Conservation (phyloP, 1,284 basidiomycete species). For the Athelia sp. region DNA sequence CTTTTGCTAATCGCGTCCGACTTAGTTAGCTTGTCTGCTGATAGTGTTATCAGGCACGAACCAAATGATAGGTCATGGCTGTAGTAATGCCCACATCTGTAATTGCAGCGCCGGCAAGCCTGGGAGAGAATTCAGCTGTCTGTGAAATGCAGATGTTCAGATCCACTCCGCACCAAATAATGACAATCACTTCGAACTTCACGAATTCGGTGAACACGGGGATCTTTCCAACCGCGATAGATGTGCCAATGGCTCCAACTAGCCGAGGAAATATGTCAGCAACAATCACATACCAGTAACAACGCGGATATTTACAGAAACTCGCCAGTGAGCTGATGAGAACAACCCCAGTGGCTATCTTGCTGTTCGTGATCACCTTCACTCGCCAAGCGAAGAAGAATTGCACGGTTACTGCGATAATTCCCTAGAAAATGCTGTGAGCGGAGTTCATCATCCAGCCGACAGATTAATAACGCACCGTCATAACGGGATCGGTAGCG, state of each 20-base stretch:
- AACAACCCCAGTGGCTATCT: too few species aligned
- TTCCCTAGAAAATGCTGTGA: slow-evolving; percentile 14
- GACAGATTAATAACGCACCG: slow-evolving; percentile 14
- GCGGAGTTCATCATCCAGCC: background rate
- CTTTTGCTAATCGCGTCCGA: slow-evolving; percentile 9
- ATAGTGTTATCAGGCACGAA: background rate
- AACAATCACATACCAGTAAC: background rate
- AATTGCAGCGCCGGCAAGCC: background rate
- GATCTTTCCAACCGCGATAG: slow-evolving; percentile 17
- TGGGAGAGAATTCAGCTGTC: background rate
- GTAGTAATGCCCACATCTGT: background rate
- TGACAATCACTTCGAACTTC: slow-evolving; percentile 20
- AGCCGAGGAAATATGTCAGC: slow-evolving; percentile 2
- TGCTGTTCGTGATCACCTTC: slow-evolving; percentile 21
- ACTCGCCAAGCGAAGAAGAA: slow-evolving; percentile 34
- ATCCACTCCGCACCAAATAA: slow-evolving; percentile 8
- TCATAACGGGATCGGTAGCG: slow-evolving; percentile 28
- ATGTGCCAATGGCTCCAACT: slow-evolving; percentile 25
- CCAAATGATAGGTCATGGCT: slow-evolving; percentile 4
- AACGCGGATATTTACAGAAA: slow-evolving; percentile 10
- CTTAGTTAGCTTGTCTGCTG: slow-evolving; percentile 1
- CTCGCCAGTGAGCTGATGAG: background rate
- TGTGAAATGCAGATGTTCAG: background rate
- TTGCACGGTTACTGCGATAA: slow-evolving; percentile 30
- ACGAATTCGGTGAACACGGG: slow-evolving; percentile 27